phyloP scores from a whole-genome alignment of 805 yeast genomes.

The Danielozyma ontarioensis region DNA sequence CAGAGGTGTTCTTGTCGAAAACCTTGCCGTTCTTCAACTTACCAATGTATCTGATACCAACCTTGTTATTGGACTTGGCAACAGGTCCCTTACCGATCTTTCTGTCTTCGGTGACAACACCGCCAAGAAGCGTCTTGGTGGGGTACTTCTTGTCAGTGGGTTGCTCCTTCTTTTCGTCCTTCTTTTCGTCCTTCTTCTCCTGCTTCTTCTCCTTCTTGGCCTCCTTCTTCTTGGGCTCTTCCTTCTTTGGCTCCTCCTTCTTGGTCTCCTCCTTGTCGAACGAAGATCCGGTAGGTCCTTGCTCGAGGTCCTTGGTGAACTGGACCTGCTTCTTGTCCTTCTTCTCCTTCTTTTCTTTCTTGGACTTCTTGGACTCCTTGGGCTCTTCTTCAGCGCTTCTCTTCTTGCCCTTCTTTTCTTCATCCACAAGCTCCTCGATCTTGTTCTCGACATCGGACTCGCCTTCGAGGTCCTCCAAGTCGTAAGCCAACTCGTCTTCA shows the following conservation, averaged over 20 bases:
- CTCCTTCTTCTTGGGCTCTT: slow-evolving; percentile 16
- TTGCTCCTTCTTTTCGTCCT: slow-evolving; percentile 6
- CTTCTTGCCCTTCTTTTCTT: slow-evolving; percentile 38
- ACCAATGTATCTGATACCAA: slow-evolving; percentile 96
- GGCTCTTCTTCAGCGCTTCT: slow-evolving; percentile 28
- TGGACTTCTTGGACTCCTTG: slow-evolving; percentile 23
- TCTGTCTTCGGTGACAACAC: slow-evolving; percentile 91
- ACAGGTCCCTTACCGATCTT: slow-evolving; percentile 80
- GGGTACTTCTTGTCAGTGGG: slow-evolving; percentile 46
- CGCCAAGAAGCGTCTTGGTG: slow-evolving; percentile 83
- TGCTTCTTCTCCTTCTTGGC: slow-evolving; percentile 10
- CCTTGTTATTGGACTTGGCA: slow-evolving; percentile 85
- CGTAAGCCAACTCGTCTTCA: slow-evolving; percentile 62
- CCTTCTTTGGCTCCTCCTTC: slow-evolving; percentile 19
- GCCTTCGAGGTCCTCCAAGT: slow-evolving; percentile 60
- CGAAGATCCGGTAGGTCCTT: slow-evolving; percentile 75
- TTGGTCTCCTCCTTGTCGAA: slow-evolving; percentile 20
- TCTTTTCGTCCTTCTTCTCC: slow-evolving; percentile 13
- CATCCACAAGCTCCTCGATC: slow-evolving; percentile 69
- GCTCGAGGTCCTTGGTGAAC: slow-evolving; percentile 87
- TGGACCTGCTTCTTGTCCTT: slow-evolving; percentile 75
- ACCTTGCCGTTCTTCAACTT: slow-evolving; percentile 94
- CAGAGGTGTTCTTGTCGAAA: slow-evolving; percentile 94
- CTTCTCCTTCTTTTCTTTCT: slow-evolving; percentile 44
- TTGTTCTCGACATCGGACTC: slow-evolving; percentile 67